Percentiles rank a stretch among this genome's conserved stretches.
These are phyloP conservation scores for Marasmius oreades DNA, from an alignment of 1,284 basidiomycete genomes.

Conservation along the genomic window DNA sequence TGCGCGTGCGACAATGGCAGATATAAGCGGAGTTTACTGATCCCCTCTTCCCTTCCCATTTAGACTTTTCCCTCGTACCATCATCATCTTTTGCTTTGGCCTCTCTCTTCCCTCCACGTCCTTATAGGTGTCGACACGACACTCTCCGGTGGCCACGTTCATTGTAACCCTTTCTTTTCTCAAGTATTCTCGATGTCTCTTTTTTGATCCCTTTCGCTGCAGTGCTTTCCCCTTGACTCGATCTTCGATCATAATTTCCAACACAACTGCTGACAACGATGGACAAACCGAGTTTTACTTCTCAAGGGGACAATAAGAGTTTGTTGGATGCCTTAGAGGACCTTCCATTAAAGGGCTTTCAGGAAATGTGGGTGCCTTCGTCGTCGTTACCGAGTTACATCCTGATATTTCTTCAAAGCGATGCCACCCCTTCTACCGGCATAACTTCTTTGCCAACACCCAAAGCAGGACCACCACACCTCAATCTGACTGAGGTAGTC, in stretches of 20 bases:
- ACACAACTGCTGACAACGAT: neutral
- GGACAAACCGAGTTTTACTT: slow-evolving; percentile 1
- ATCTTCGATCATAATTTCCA: slow-evolving; percentile 8
- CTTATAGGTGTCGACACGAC: neutral
- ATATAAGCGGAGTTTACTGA: neutral
- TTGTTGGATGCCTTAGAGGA: slow-evolving; percentile 15
- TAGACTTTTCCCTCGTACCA: neutral
- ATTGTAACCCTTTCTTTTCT: neutral
- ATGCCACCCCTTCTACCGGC: slow-evolving; percentile 13
- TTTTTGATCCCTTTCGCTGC: neutral
- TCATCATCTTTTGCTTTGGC: neutral
- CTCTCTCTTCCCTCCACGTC: neutral
- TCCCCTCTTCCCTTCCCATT: neutral
- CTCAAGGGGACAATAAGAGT: slow-evolving; percentile 8
- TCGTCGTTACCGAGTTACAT: neutral
- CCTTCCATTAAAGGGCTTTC: slow-evolving; percentile 13
- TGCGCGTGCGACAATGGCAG: neutral
- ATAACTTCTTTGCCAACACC: slow-evolving; percentile 18
- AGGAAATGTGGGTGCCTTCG: slow-evolving; percentile 14
- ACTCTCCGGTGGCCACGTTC: neutral
- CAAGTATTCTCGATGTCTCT: neutral
- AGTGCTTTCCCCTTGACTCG: neutral
- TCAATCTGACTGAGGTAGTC: slow-evolving; percentile 4
- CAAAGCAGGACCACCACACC: slow-evolving; percentile 1
- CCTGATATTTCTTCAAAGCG: slow-evolving; percentile 10